phyloP scores from a whole-genome alignment of 495 filamentous ascomycete species.

The Lasiosphaeris hirsuta region DNA sequence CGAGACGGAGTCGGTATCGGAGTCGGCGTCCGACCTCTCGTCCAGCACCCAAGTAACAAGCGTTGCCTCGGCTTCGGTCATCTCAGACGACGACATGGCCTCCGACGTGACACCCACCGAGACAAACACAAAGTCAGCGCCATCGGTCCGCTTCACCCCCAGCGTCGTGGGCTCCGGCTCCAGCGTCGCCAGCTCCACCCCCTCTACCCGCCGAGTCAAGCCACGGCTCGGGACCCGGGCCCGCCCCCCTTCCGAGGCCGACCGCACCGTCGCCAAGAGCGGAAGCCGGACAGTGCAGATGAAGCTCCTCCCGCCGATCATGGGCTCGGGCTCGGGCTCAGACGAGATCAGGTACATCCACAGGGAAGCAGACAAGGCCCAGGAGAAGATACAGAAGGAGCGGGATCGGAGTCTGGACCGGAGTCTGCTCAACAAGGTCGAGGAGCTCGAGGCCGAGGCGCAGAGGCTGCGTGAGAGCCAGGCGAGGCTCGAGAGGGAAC shows the following conservation, averaged over 20 bases:
- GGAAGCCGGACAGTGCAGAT: conserved; percentile 32
- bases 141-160: conserved; percentile 33
- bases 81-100: conserved; percentile 30
- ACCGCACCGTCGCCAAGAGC: conserved; percentile 22
- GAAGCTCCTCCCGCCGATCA: conserved; percentile 21
- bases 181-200: conserved; percentile 29
- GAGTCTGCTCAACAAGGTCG: conserved; percentile 36
- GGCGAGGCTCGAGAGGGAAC: conserved; percentile 29
- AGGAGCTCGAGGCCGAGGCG: conserved; percentile 41
- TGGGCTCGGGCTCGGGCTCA: conserved; percentile 1
- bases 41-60: conserved; percentile 44
- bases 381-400: not conserved
- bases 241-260: conserved; percentile 25
- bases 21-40: conserved; percentile 39
- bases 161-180: conserved; percentile 29
- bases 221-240: conserved; percentile 29
- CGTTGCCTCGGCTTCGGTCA: conserved; percentile 20
- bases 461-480: conserved; percentile 34
- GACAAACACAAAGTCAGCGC: conserved; percentile 28
- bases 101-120: conserved; percentile 34
- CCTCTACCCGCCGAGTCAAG: conserved; percentile 26
- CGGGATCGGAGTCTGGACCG: conserved; percentile 23
- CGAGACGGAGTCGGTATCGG: conserved; percentile 44
- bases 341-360: conserved; percentile 11
- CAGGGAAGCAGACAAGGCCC: conserved; percentile 19